phyloP scores from a whole-genome alignment of 2,329 filamentous ascomycete species.

The Diaporthe sp. region DNA sequence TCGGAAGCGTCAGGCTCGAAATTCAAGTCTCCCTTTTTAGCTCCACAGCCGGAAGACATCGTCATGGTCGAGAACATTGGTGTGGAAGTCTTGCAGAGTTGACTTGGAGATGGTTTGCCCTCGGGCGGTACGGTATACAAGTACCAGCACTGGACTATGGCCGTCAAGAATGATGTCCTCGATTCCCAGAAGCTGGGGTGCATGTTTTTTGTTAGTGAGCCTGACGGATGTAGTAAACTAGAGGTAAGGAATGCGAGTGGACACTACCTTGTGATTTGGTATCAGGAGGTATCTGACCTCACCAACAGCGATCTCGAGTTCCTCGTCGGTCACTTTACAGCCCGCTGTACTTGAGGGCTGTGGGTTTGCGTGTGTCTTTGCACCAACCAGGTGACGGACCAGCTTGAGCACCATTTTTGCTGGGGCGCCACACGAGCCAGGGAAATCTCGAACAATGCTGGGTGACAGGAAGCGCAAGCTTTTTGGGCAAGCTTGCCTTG shows the following conservation, averaged over 20 bases:
- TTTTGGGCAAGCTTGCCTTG: background rate
- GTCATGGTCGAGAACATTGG: background rate
- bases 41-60: background rate
- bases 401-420: background rate
- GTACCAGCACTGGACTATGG: background rate
- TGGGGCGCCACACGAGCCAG: background rate
- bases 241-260: background rate
- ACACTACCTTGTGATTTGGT: background rate
- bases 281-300: background rate
- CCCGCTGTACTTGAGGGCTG: background rate
- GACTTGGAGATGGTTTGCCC: constrained; percentile 3
- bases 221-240: background rate
- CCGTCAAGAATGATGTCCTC: background rate
- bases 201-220: background rate
- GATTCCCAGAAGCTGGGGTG: background rate
- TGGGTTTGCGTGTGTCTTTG: background rate
- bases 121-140: background rate
- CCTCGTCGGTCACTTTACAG: background rate
- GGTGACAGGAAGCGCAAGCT: background rate
- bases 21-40: background rate
- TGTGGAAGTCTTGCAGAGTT: background rate
- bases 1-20: background rate
- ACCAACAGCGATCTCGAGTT: background rate
- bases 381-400: background rate
- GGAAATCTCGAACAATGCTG: background rate